A percentile compares a stretch with the other conserved stretches of the same genome.
Conservation (phyloP, 345 rosid species). For the Citrus sinensis region DNA sequence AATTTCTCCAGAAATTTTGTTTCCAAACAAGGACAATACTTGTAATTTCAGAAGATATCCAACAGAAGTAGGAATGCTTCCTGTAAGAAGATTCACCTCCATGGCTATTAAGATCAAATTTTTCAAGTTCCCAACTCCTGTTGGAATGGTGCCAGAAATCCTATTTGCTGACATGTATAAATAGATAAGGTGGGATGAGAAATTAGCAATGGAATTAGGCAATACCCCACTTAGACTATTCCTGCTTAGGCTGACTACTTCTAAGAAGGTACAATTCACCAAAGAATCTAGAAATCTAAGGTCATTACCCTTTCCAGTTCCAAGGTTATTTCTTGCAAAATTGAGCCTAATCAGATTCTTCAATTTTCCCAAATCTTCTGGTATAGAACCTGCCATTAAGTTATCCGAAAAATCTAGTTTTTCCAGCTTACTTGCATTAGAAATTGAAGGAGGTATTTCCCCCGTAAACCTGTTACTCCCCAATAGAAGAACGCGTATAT, state of each 20-base stretch:
- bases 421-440: conserved; percentile 23
- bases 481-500: conserved; percentile 10
- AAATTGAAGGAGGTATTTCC: conserved; percentile 21
- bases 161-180: conserved; percentile 21
- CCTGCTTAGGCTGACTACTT: conserved; percentile 18
- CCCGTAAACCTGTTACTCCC: conserved; percentile 18
- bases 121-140: conserved; percentile 9
- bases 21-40: conserved; percentile 25
- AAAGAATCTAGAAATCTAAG: conserved; percentile 24
- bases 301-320: conserved; percentile 18
- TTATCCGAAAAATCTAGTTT: not conserved
- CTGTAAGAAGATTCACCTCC: conserved; percentile 22
- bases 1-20: conserved; percentile 32
- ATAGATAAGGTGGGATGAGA: conserved; percentile 13
- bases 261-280: conserved; percentile 22
- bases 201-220: conserved; percentile 17
- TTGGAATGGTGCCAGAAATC: conserved; percentile 18
- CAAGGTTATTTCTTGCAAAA: conserved; percentile 21
- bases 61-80: conserved; percentile 20
- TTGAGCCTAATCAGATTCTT: conserved; percentile 16
- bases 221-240: conserved; percentile 21
- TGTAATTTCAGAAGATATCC: conserved; percentile 23
- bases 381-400: conserved; percentile 22
- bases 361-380: conserved; percentile 21
- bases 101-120: conserved; percentile 10